A percentile compares a stretch with the other conserved stretches of the same genome.
Conservation (phyloP, 148 eudicot species). For the Amaranthus hypochondriacus region DNA sequence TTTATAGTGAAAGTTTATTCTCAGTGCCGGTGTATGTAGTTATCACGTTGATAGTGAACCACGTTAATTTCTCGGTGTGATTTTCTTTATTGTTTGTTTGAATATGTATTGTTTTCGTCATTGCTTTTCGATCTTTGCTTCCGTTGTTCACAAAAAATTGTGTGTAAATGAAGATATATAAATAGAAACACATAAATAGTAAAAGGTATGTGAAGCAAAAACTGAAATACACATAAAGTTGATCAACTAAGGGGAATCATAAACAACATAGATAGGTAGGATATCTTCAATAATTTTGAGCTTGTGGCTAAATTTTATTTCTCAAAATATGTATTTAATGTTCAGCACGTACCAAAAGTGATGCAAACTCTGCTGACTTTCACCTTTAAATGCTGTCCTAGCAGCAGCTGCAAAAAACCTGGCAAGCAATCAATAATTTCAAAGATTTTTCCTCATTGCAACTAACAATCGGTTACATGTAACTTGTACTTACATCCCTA, state of each 20-base stretch:
- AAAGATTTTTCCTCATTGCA: conserved; percentile 11
- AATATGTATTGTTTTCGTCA: no score
- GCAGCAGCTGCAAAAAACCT: conserved; percentile 97
- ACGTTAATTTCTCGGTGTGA: no score
- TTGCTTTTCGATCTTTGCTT: no score
- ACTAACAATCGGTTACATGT: conserved; percentile 2
- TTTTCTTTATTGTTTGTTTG: no score
- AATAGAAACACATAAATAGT: not conserved
- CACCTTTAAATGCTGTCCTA: conserved; percentile 93
- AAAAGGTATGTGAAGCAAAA: not conserved
- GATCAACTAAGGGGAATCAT: not conserved
- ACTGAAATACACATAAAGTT: not conserved
- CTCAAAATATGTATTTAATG: not conserved
- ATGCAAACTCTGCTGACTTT: conserved; percentile 92
- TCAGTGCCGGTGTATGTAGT: no score
- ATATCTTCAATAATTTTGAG: not conserved
- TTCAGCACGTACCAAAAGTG: conserved; percentile 67
- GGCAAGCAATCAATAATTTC: conserved; percentile 21
- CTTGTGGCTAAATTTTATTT: not conserved
- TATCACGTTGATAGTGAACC: no score
- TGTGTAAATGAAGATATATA: no score
- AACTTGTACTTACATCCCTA: conserved; percentile 76
- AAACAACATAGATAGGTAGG: not conserved
- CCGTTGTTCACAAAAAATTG: no score
- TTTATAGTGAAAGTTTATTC: no score